A percentile compares a stretch with the other conserved stretches of the same genome.
Evolutionary conservation across 352 stramenopile genomes (phyloP).

Genomic region (Globisporangium spinosum): DNA sequence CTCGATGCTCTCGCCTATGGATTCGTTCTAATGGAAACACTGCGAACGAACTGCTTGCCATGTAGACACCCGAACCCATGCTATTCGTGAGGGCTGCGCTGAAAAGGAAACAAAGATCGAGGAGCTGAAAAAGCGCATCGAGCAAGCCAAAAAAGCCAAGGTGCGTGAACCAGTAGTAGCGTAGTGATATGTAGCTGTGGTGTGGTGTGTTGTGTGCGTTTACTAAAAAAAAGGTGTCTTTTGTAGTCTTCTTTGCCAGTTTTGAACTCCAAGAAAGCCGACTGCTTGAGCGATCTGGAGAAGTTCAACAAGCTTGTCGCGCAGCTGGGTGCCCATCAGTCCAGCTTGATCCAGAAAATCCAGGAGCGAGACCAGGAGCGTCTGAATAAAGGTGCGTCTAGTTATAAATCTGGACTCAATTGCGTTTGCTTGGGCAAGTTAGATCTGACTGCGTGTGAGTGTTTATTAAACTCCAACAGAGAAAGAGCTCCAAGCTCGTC

Average conservation of each 20-base stretch:
- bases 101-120: constrained; percentile 51
- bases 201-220: neutral
- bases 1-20: neutral
- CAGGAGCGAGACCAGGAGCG: constrained; percentile 73
- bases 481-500: constrained; percentile 33
- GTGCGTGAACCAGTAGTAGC: constrained; percentile 18
- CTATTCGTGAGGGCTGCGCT: constrained; percentile 44
- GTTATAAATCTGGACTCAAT: constrained; percentile 11
- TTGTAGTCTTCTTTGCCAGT: constrained; percentile 58
- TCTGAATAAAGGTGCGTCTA: constrained; percentile 69
- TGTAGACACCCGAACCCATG: constrained; percentile 51
- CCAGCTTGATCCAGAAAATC: constrained; percentile 85
- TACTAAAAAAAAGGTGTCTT: neutral
- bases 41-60: constrained; percentile 7
- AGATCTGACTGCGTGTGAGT: neutral
- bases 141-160: constrained; percentile 67
- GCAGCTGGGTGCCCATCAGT: constrained; percentile 75
- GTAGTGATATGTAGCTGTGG: neutral
- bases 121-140: constrained; percentile 60
- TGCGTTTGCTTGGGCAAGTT: neutral
- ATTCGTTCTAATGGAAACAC: neutral
- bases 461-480: constrained; percentile 31
- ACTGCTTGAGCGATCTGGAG: constrained; percentile 86
- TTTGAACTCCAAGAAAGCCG: constrained; percentile 80
- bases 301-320: constrained; percentile 91